These are phyloP conservation scores for Durusdinium trenchii DNA, from an alignment of 73 alveolate genomes.

Conservation along the genomic window DNA sequence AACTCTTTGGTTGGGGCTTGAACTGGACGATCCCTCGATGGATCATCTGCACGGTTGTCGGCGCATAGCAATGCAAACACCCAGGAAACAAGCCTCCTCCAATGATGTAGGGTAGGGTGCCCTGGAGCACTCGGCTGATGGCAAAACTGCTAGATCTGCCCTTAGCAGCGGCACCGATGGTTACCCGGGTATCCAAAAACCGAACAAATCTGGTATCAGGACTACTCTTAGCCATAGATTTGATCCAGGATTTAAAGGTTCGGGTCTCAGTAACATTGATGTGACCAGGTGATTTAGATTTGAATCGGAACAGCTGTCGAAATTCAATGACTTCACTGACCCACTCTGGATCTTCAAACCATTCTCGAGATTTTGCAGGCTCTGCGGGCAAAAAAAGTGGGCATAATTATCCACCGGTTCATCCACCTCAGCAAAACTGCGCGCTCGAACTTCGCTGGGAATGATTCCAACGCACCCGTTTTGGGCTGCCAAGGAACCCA, in stretches of 20 bases:
- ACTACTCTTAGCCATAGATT: neutral
- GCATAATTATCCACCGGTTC: neutral
- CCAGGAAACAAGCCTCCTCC: slow-evolving; percentile 5
- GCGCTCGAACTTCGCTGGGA: neutral
- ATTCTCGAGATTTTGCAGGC: too few species aligned
- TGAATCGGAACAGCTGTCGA: neutral
- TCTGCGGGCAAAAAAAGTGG: neutral
- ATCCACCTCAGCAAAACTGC: neutral
- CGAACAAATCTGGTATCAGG: neutral
- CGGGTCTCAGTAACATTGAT: slow-evolving; percentile 13
- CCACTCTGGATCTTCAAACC: slow-evolving; percentile 53
- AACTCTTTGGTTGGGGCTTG: neutral
- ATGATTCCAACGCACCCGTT: neutral
- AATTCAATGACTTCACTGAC: neutral
- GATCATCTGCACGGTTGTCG: slow-evolving; percentile 22
- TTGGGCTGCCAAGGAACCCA: neutral
- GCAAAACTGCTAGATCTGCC: neutral
- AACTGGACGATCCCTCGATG: neutral
- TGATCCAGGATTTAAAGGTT: neutral
- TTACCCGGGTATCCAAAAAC: neutral
- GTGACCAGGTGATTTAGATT: neutral
- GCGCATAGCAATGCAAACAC: neutral
- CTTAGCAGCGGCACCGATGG: neutral
- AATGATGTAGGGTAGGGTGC: neutral
- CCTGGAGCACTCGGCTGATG: neutral